A percentile compares a stretch with the other conserved stretches of the same genome.
These are phyloP conservation scores for Coemansia sp. DNA, from an alignment of 192 early-diverging fungal genomes.

Conservation along the genomic window DNA sequence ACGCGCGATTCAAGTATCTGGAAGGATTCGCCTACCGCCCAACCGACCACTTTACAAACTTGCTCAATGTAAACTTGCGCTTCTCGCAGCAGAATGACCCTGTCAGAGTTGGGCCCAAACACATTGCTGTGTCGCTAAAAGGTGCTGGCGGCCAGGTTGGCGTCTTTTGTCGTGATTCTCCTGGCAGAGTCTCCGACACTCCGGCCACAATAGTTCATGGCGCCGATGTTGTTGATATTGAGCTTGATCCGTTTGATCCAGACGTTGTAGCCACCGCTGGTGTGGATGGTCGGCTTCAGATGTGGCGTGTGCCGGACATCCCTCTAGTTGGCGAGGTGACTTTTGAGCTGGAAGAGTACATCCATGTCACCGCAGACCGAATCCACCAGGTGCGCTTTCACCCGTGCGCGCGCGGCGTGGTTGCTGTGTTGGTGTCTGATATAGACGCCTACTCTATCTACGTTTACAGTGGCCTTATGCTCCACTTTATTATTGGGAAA, in stretches of 20 bases:
- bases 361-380: constrained; percentile 38
- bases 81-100: constrained; percentile 42
- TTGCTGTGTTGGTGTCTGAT: constrained; percentile 36
- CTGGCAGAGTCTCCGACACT: constrained; percentile 59
- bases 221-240: constrained; percentile 65
- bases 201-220: constrained; percentile 39
- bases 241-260: constrained; percentile 72
- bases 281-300: constrained; percentile 31
- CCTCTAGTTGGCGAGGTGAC: constrained; percentile 16
- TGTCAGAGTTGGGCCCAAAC: constrained; percentile 57
- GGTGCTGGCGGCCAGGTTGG: constrained; percentile 82
- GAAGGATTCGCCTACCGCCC: constrained; percentile 60
- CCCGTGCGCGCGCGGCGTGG: constrained; percentile 30
- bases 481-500: constrained; percentile 33
- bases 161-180: constrained; percentile 62
- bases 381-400: constrained; percentile 48
- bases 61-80: constrained; percentile 41
- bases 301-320: constrained; percentile 47
- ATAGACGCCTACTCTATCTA: constrained; percentile 25
- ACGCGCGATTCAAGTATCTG: constrained; percentile 62
- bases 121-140: constrained; percentile 68
- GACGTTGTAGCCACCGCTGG: constrained; percentile 43
- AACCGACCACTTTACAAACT: constrained; percentile 65
- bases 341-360: constrained; percentile 46
- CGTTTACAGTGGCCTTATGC: constrained; percentile 40